Evolutionary conservation across 1,139 yeast genomes (phyloP).

Genomic region (Suhomyces choctaworum): DNA sequence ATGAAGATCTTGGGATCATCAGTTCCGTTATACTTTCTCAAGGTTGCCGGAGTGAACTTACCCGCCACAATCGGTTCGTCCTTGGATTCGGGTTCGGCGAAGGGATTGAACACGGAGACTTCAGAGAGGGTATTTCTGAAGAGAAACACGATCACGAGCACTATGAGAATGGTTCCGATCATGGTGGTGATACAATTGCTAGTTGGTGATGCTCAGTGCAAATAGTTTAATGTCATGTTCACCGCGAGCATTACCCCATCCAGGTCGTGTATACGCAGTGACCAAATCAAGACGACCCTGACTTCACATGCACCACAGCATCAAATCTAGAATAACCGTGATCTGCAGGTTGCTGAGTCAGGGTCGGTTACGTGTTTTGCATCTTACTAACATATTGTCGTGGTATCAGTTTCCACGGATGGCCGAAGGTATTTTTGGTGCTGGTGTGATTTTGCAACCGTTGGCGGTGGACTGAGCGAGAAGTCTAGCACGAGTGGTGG

Average conservation of each 20-base stretch:
- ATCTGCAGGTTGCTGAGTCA: no score
- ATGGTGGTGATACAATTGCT: conserved; percentile 5
- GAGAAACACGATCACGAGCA: conserved; percentile 21
- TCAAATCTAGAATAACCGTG: no score
- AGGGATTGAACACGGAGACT: conserved; percentile 22
- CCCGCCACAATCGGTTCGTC: conserved; percentile 70
- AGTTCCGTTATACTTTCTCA: conserved; percentile 76
- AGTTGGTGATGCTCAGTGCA: background rate
- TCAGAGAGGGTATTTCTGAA: conserved; percentile 22
- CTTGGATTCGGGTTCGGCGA: conserved; percentile 17
- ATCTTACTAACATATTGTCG: no score
- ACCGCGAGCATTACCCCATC: conserved; percentile 2
- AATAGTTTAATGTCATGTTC: no score
- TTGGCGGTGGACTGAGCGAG: background rate
- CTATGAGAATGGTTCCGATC: conserved; percentile 23
- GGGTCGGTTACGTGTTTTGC: no score
- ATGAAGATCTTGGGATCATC: conserved; percentile 77
- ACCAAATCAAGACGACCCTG: no score
- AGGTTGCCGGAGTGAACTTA: conserved; percentile 74
- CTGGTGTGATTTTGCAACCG: background rate
- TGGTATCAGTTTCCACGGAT: no score
- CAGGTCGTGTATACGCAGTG: conserved; percentile 4
- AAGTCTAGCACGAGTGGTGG: no score
- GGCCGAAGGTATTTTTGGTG: no score
- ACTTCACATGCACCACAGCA: no score